Evolutionary conservation across 805 yeast genomes (phyloP).

Genomic region (Naumovozyma dairenensis): DNA sequence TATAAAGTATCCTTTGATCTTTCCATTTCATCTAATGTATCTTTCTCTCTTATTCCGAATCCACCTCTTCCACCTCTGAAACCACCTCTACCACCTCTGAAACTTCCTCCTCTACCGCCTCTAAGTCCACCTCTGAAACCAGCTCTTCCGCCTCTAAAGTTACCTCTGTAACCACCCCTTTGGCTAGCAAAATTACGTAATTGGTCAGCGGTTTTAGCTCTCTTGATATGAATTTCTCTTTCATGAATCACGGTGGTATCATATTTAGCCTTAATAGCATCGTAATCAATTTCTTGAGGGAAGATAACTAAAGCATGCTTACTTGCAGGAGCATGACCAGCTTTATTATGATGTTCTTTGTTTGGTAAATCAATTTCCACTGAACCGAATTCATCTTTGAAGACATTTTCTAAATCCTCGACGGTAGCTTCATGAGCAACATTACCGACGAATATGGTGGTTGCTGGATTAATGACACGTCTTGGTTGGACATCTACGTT

Average conservation of each 20-base stretch:
- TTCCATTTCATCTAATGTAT: constrained; percentile 31
- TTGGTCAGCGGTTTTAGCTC: constrained; percentile 16
- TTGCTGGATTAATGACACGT: constrained; percentile 23
- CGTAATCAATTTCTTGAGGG: constrained; percentile 24
- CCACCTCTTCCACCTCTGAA: constrained; percentile 12
- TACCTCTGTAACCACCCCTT: constrained; percentile 11
- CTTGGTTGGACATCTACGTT: constrained; percentile 2
- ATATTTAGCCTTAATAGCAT: constrained; percentile 22
- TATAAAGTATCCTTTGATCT: constrained; percentile 44
- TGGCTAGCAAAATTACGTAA: no score
- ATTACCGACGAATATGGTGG: constrained; percentile 27
- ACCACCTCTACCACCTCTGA: constrained; percentile 11
- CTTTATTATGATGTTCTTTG: constrained; percentile 12
- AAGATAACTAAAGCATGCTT: constrained; percentile 28
- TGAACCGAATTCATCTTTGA: constrained; percentile 19
- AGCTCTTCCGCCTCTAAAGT: constrained; percentile 11
- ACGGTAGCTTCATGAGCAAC: constrained; percentile 24
- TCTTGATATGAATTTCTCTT: constrained; percentile 27
- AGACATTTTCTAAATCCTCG: constrained; percentile 21
- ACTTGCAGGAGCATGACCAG: constrained; percentile 19
- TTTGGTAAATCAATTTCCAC: constrained; percentile 27
- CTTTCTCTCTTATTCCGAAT: constrained; percentile 21
- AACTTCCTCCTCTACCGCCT: constrained; percentile 11
- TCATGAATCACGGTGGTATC: constrained; percentile 24
- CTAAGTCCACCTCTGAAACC: constrained; percentile 11